Conservation (phyloP, 768 basidiomycete genomes). For the Suillus bovinus region DNA sequence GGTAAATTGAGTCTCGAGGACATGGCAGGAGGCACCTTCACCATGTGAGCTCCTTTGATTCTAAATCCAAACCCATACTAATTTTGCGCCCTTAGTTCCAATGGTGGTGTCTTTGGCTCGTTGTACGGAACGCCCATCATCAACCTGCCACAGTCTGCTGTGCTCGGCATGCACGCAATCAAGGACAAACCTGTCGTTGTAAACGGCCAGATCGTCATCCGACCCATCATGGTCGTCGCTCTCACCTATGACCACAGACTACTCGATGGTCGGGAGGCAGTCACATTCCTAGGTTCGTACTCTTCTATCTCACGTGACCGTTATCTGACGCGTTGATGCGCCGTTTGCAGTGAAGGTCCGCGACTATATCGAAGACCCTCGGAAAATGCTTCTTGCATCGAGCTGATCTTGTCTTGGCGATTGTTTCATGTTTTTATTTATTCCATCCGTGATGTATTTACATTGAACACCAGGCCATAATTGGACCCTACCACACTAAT, state of each 20-base stretch:
- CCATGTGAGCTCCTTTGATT: constrained; percentile 63
- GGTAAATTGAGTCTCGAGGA: constrained; percentile 95
- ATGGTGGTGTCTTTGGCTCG: constrained; percentile 98
- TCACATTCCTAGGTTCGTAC: constrained; percentile 91
- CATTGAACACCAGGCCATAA: constrained; percentile 2
- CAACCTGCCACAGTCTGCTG: constrained; percentile 93
- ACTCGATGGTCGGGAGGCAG: constrained; percentile 93
- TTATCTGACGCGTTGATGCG: constrained; percentile 7
- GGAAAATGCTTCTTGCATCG: constrained; percentile 75
- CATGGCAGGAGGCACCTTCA: constrained; percentile 99
- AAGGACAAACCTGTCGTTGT: constrained; percentile 91
- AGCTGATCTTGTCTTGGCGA: not conserved
- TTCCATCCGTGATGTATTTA: not conserved
- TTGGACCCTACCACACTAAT: not conserved
- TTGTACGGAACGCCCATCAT: constrained; percentile 98
- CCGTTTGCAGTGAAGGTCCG: constrained; percentile 72
- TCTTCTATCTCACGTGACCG: not conserved
- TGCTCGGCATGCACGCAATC: constrained; percentile 96
- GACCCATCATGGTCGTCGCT: constrained; percentile 95
- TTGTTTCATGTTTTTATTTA: not conserved
- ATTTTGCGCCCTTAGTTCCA: constrained; percentile 60
- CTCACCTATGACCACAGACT: constrained; percentile 95
- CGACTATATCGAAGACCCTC: constrained; percentile 91
- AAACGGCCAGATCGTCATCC: constrained; percentile 92
- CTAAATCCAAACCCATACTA: not conserved